phyloP scores from a whole-genome alignment of 306 rosid genomes.

The Luffa aegyptiaca region DNA sequence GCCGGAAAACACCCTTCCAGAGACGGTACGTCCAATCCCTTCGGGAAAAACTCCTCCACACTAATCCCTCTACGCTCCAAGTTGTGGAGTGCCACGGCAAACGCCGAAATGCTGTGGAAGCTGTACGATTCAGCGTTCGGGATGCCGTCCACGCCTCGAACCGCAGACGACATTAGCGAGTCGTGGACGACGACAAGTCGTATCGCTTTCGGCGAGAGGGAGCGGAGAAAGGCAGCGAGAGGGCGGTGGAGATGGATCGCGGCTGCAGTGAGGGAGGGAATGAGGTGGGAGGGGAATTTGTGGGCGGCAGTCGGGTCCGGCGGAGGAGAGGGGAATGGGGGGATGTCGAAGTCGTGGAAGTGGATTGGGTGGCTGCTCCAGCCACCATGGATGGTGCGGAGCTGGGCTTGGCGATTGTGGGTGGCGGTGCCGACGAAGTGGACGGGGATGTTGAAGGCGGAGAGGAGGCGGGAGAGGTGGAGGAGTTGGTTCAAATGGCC shows the following conservation, averaged over 20 bases:
- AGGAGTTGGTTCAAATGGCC: constrained; percentile 87
- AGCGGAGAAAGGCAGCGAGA: constrained; percentile 20
- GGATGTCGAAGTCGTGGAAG: constrained; percentile 39
- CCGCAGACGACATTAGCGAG: constrained; percentile 47
- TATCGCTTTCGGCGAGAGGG: constrained; percentile 23
- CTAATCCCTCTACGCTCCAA: constrained; percentile 16
- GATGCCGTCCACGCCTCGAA: constrained; percentile 26
- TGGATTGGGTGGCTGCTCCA: constrained; percentile 23
- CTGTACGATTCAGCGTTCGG: constrained; percentile 41
- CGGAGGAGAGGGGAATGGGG: constrained; percentile 30
- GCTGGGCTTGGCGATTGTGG: constrained; percentile 50
- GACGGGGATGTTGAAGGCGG: constrained; percentile 32
- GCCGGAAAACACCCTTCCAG: constrained; percentile 35
- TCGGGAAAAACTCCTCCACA: constrained; percentile 4
- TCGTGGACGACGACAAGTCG: constrained; percentile 51
- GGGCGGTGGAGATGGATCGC: constrained; percentile 27
- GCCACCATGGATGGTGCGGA: constrained; percentile 19
- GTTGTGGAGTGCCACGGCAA: constrained; percentile 23
- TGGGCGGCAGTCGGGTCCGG: constrained; percentile 30
- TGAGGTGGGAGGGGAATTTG: constrained; percentile 57
- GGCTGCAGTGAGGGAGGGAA: constrained; percentile 41
- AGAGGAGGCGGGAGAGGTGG: constrained; percentile 55
- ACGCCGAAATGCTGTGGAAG: constrained; percentile 56
- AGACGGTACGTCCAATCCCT: constrained; percentile 22
- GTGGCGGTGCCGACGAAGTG: constrained; percentile 43